Conservation (phyloP, 1,139 yeast genomes). For the Debaryomyces fabryi region DNA sequence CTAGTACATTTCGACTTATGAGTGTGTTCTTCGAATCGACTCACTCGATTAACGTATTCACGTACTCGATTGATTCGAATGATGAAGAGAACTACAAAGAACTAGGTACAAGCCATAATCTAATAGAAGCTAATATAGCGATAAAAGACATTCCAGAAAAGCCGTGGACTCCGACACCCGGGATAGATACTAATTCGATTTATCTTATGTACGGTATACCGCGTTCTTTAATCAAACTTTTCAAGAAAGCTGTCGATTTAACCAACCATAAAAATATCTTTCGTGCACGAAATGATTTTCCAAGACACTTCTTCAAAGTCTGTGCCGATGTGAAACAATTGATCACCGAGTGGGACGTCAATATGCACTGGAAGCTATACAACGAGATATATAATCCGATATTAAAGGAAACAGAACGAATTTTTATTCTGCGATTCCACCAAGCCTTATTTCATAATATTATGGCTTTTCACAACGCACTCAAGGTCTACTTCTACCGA, state of each 20-base stretch:
- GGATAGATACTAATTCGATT: conserved; percentile 24
- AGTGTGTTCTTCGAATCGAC: conserved; percentile 43
- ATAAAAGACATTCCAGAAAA: not conserved
- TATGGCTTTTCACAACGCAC: conserved; percentile 44
- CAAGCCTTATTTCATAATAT: conserved; percentile 41
- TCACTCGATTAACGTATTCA: conserved; percentile 40
- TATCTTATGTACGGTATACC: conserved; percentile 55
- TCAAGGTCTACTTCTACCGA: conserved; percentile 47
- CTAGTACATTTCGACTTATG: conserved; percentile 32
- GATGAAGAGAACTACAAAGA: conserved; percentile 39
- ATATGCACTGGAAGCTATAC: conserved; percentile 42
- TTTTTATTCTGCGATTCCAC: conserved; percentile 37
- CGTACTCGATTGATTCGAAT: conserved; percentile 38
- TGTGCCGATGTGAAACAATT: conserved; percentile 59
- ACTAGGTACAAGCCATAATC: conserved; percentile 38
- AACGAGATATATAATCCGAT: conserved; percentile 12
- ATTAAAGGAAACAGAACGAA: conserved; percentile 7
- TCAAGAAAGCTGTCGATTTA: conserved; percentile 47
- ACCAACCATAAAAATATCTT: conserved; percentile 58
- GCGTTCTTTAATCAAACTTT: conserved; percentile 42
- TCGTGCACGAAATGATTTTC: conserved; percentile 44
- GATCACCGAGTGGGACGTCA: conserved; percentile 47
- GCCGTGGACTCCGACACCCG: not conserved
- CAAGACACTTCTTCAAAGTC: conserved; percentile 56
- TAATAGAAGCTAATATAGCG: conserved; percentile 16